Evolutionary conservation across 2,329 filamentous ascomycete genomes (phyloP).

Genomic region (Nemania abortiva): DNA sequence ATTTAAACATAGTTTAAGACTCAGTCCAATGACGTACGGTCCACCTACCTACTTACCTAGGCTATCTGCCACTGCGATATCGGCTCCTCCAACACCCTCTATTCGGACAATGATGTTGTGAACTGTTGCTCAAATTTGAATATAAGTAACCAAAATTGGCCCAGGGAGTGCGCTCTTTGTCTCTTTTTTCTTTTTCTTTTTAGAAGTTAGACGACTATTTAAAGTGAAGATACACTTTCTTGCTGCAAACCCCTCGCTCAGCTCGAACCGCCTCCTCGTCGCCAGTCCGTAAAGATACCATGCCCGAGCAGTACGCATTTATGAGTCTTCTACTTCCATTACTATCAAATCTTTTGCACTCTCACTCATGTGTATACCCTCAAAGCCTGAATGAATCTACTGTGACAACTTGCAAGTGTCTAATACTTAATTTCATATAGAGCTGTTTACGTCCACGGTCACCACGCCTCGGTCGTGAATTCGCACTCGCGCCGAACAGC

Average conservation of each 20-base stretch:
- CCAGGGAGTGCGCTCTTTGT: background rate
- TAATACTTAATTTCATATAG: constrained; percentile 13
- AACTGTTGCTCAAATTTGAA: background rate
- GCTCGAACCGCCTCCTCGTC: background rate
- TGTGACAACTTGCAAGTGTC: background rate
- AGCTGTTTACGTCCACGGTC: constrained; percentile 35
- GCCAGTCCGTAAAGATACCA: constrained; percentile 4
- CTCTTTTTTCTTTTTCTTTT: background rate
- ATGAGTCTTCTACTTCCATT: background rate
- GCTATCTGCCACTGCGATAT: constrained; percentile 23
- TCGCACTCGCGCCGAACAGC: constrained; percentile 43
- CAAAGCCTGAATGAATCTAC: background rate
- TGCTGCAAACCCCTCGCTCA: background rate
- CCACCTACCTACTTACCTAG: too few species aligned
- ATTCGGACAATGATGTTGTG: background rate
- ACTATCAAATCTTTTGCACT: background rate
- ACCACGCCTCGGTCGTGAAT: constrained; percentile 42
- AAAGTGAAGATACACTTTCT: background rate
- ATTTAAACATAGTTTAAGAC: too few species aligned
- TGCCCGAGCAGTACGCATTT: constrained; percentile 30
- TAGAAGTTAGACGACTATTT: background rate
- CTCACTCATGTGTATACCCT: too few species aligned
- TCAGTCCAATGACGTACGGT: too few species aligned
- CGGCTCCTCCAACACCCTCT: constrained; percentile 10
- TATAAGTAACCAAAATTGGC: background rate